Percentiles rank a stretch among this genome's conserved stretches.
phyloP scores from a whole-genome alignment of 495 filamentous ascomycete species.

The Rhypophila decipiens region DNA sequence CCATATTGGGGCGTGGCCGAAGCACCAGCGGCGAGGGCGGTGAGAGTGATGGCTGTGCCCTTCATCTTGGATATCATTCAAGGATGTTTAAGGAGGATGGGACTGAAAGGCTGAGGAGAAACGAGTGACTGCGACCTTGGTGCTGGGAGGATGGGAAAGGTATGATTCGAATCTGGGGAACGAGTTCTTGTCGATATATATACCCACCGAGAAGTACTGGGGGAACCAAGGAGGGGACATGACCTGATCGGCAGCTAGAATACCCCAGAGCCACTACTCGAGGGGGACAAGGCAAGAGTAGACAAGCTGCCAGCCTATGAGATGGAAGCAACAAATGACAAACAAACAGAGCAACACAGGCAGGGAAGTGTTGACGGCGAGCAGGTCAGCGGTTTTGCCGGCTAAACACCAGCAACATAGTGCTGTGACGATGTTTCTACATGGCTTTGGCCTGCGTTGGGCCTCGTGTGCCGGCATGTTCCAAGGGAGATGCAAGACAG shows the following conservation, averaged over 20 bases:
- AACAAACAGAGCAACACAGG: neutral
- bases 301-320: too few species aligned
- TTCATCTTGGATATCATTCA: conserved; percentile 16
- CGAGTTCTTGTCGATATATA: neutral
- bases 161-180: neutral
- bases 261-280: too few species aligned
- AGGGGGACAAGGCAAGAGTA: too few species aligned
- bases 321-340: neutral
- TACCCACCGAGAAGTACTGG: neutral
- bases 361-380: neutral
- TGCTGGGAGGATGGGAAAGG: too few species aligned
- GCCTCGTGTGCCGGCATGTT: too few species aligned
- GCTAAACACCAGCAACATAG: conserved; percentile 8
- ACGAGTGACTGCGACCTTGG: too few species aligned
- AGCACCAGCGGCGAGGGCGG: conserved; percentile 22
- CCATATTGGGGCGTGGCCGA: conserved; percentile 13
- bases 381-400: conserved; percentile 1
- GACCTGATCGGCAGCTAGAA: neutral
- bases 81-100: too few species aligned
- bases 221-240: neutral
- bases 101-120: too few species aligned
- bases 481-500: neutral
- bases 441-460: too few species aligned
- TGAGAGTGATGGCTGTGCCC: conserved; percentile 15
- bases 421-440: too few species aligned